Evolutionary conservation across 805 yeast species (phyloP).

Genomic region (Metschnikowia baotianmanensis): DNA sequence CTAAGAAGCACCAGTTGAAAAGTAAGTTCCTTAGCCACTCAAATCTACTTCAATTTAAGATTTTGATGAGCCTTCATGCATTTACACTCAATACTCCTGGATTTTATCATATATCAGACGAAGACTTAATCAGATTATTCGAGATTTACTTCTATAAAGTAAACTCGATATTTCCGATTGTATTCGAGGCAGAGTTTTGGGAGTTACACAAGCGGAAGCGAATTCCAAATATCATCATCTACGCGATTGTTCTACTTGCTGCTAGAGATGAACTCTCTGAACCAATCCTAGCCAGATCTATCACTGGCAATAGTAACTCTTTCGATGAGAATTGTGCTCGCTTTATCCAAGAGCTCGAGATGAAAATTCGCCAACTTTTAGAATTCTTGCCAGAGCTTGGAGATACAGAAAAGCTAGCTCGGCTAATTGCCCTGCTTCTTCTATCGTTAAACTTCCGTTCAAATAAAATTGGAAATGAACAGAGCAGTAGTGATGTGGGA

Average conservation of each 20-base stretch:
- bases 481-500: slow-evolving; percentile 22
- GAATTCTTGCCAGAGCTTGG: slow-evolving; percentile 24
- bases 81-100: slow-evolving; percentile 21
- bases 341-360: slow-evolving; percentile 17
- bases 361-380: slow-evolving; percentile 22
- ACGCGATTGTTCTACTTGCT: slow-evolving; percentile 43
- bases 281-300: slow-evolving; percentile 18
- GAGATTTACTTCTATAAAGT: slow-evolving; percentile 39
- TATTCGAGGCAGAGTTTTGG: slow-evolving; percentile 40
- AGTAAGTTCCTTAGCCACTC: slow-evolving; percentile 8
- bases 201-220: slow-evolving; percentile 30
- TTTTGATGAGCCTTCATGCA: slow-evolving; percentile 16
- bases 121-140: slow-evolving; percentile 24
- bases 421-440: slow-evolving; percentile 21
- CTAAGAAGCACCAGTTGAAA: background rate
- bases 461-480: slow-evolving; percentile 24
- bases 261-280: slow-evolving; percentile 35
- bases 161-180: slow-evolving; percentile 40
- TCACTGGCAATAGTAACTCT: slow-evolving; percentile 1
- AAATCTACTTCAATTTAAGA: slow-evolving; percentile 14
- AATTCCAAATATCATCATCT: slow-evolving; percentile 40
- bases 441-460: slow-evolving; percentile 20
- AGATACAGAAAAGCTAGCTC: slow-evolving; percentile 21
- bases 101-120: slow-evolving; percentile 13
- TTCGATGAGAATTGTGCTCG: slow-evolving; percentile 12